Evolutionary conservation across 73 alveolate species (phyloP).

Genomic region (Paramecium primaurelia): DNA sequence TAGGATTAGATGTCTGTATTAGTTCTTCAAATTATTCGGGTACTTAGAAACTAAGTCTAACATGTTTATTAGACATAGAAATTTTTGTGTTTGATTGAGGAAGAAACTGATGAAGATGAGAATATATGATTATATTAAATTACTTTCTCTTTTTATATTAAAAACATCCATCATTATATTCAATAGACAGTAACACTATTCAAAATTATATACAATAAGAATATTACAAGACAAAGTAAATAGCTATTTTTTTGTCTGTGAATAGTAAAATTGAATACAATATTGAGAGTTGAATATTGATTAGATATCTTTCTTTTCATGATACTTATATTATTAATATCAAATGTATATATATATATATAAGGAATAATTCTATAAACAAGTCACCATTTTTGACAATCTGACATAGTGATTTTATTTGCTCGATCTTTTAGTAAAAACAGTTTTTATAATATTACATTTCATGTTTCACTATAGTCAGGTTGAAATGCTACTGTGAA

Average conservation of each 20-base stretch:
- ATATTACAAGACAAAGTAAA: too few relatives aligned
- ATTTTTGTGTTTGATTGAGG: background rate
- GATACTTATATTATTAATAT: too few relatives aligned
- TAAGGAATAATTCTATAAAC: too few relatives aligned
- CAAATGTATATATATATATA: background rate
- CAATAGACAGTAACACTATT: background rate
- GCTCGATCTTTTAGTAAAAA: background rate
- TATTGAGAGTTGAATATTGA: background rate
- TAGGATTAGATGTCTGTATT: background rate
- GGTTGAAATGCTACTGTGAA: background rate
- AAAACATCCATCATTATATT: background rate
- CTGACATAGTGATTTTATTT: background rate
- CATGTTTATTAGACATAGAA: background rate
- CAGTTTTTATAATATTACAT: too few relatives aligned
- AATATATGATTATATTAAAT: background rate
- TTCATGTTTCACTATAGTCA: background rate
- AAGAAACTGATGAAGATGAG: conserved; percentile 18
- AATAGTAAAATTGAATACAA: too few relatives aligned
- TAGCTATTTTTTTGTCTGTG: too few relatives aligned
- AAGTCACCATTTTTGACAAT: background rate
- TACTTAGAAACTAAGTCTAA: background rate
- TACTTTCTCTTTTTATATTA: background rate
- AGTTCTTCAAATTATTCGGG: background rate
- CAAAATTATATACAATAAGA: too few relatives aligned
- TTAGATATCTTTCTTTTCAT: background rate